Conservation (phyloP, 345 rosid species). For the Brassica napus region Da-Ae NC_063452.1:27341501-27342000, state of each 20-base stretch:
- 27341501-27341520: neutral
- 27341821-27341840: neutral
- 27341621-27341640: constrained; percentile 79
- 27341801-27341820: constrained; percentile 90
- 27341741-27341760: constrained; percentile 66
- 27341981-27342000: constrained; percentile 94
- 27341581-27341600: neutral
- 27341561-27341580: neutral
- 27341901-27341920: constrained; percentile 75
- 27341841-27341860: constrained; percentile 1
- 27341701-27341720: constrained; percentile 78
- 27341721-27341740: constrained; percentile 94
- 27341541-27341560: no score
- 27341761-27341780: constrained; percentile 93
- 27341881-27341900: constrained; percentile 55
- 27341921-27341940: constrained; percentile 93
- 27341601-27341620: constrained; percentile 71
- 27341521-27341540: no score
- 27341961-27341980: constrained; percentile 80
- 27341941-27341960: constrained; percentile 92
- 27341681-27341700: constrained; percentile 81
- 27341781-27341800: constrained; percentile 73
- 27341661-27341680: constrained; percentile 86
- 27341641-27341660: constrained; percentile 98
- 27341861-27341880: neutral